Percentiles rank a stretch among this genome's conserved stretches.
These are phyloP conservation scores for Phycomyces nitens DNA, from an alignment of 192 early-diverging fungal genomes.

Conservation along the genomic window DNA sequence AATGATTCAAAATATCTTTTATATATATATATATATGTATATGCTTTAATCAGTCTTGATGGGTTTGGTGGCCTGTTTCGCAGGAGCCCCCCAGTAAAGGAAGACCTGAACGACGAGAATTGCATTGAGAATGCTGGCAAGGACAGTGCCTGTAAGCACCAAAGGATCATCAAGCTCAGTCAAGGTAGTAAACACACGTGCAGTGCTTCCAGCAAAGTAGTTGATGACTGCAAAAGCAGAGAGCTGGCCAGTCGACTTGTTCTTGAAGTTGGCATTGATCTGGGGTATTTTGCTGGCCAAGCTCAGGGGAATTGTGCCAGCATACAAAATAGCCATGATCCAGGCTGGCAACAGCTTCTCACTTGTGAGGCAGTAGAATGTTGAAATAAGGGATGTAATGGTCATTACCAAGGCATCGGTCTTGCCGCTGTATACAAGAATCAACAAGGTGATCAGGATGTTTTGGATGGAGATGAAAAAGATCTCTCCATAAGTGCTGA, in stretches of 20 bases:
- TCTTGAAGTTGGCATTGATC: conserved; percentile 79
- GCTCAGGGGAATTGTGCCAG: conserved; percentile 72
- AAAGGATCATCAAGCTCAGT: conserved; percentile 84
- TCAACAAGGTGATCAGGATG: conserved; percentile 67
- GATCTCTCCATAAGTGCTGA: conserved; percentile 85
- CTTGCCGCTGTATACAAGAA: conserved; percentile 56
- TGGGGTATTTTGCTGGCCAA: conserved; percentile 87
- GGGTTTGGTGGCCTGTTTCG: conserved; percentile 2
- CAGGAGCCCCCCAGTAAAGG: conserved; percentile 65
- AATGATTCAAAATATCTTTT: no score
- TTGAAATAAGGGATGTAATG: conserved; percentile 28
- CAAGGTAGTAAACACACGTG: conserved; percentile 89
- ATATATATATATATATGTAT: no score
- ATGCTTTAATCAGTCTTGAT: neutral
- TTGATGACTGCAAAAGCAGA: conserved; percentile 87
- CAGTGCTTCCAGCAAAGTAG: conserved; percentile 82
- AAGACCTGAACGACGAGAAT: conserved; percentile 76
- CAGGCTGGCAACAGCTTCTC: conserved; percentile 37
- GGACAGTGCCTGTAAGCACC: conserved; percentile 64
- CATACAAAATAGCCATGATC: conserved; percentile 66
- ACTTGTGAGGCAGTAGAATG: conserved; percentile 54
- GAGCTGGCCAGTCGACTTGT: conserved; percentile 85
- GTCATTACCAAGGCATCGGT: conserved; percentile 43
- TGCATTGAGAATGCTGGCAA: conserved; percentile 74
- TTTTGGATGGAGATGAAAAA: conserved; percentile 87